Base-by-base conservation (phyloP, 495 filamentous ascomycete genomes). In the Talaromyces thailandensis region DNA sequence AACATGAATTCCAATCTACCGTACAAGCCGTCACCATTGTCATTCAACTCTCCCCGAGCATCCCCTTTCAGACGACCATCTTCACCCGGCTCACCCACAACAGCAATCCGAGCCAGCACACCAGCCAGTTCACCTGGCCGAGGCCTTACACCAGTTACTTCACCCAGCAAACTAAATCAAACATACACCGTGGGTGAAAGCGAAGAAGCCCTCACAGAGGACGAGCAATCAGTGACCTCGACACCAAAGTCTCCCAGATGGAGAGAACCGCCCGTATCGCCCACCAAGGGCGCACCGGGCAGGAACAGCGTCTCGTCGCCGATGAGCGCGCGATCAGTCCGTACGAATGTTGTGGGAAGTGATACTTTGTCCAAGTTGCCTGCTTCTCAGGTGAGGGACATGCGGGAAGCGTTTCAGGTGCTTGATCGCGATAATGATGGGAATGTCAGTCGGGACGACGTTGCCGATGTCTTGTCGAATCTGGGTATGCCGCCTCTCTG, bases 321-420 rank as follows among this genome's bases (percentile, higher is more conserved):
- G 56, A 63, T 24, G 16, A 55, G 31, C 16, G 29, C 40, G 11
- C 52, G 45, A 25, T 51, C 32, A n/a, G 21, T 25, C 6, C 62
- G 62, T 24, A 11, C 21, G 14, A 63, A 21, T 21, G 16, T 58
- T 9, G 31, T 45, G 2, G 53, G 72, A 53, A 76, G 75, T 29
- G 88, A 84, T 68, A 81, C 85, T 0, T 71, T 90, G 18, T 80
- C 83, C 1, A 85, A 85, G 60, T 65, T 92, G 51, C 82, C 87
- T 18, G 80, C 87, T 9, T 76, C 86, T 23, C 88, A 90, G 68
- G 81, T 91, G 6, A 77, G 87, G 58, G 85, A 88, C 62, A 82
- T 97, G 73, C 82, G 91, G 61, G 91, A 96, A 69, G 88, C 86
- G 0, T 97, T 96, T 72, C 86, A 91, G 71, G 88, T 95, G 56